Conservation (phyloP, 352 stramenopile species). For the Globisporangium okanoganense region DNA sequence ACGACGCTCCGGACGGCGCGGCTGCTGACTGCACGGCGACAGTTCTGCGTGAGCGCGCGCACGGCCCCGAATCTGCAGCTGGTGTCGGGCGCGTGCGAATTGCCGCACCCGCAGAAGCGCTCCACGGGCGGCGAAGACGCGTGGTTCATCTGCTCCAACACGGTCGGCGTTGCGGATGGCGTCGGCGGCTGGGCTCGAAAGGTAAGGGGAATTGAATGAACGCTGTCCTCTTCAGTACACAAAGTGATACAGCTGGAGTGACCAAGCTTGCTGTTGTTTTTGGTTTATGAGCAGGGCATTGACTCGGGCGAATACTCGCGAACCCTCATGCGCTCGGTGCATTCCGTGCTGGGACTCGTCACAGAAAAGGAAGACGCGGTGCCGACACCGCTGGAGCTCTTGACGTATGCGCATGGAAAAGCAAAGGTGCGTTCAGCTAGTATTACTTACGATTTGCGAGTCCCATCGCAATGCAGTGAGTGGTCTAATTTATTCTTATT, state of each 20-base stretch:
- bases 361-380: constrained; percentile 18
- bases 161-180: constrained; percentile 82
- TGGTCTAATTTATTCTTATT: neutral
- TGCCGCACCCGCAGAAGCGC: constrained; percentile 84
- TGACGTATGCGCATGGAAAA: constrained; percentile 60
- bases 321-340: constrained; percentile 64
- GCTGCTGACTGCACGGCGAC: constrained; percentile 2
- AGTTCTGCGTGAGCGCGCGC: constrained; percentile 21
- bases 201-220: constrained; percentile 21
- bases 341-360: constrained; percentile 21
- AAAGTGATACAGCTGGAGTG: neutral
- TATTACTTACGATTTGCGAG: no score
- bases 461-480: neutral
- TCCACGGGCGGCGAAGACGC: constrained; percentile 81
- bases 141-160: constrained; percentile 76
- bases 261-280: neutral
- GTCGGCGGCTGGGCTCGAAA: constrained; percentile 86
- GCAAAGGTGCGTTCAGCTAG: constrained; percentile 49
- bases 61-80: constrained; percentile 34
- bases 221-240: neutral
- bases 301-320: constrained; percentile 88
- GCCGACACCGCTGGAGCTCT: constrained; percentile 60
- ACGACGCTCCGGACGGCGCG: constrained; percentile 1
- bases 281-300: constrained; percentile 46
- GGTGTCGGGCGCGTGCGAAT: constrained; percentile 59